Evolutionary conservation across 2,329 filamentous ascomycete species (phyloP), one percentile per base, ranked within the genome.

Genomic region (Trichoderma guizhouense): DNA sequence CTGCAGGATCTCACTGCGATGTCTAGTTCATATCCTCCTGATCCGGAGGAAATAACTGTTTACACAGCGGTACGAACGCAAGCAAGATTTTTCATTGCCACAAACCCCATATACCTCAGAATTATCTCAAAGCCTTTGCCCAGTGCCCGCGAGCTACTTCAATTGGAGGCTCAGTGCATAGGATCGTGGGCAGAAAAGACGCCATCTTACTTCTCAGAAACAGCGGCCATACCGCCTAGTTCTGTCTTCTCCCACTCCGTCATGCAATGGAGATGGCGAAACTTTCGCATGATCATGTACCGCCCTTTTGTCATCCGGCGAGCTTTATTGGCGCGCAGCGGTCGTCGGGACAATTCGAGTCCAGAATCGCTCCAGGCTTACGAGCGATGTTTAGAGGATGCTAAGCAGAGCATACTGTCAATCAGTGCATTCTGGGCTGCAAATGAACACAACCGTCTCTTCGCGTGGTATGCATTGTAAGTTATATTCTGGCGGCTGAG

Each of bases 211-310:
- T 84, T 83, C 64, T 74, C 75, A 30, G 79, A 81, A 34, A 69
- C 76, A n/a, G 76, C 77, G 5, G 67, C 71, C 0, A 75, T 84
- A 3, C 81, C 81, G 1, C 69, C 77, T 1, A 79, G 80, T 55
- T 86, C 82, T 69, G 77, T 79, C 0, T 79, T 84, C 12, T 78
- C 81, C 1, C 82, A 84, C 28, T 79, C 79, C 4, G 81, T 85
- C 24, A 83, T 84, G 77, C 79, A 79, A 62, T 85, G 84, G 82
- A 79, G 84, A 14, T 79, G 79, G 51, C 79, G 82, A 7, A 86
- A 86, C 68, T 78, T 86, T 51, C 79, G 83, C 21, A 84, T 86
- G 74, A 83, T 86, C 67, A 84, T 85, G 79, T 85, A 84, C 72
- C 77, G 84, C 5, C 82, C 84, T 0, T 85, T 84, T 64, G 80